Evolutionary conservation across 345 rosid genomes (phyloP).

Genomic region (Carallia brachiata): DNA sequence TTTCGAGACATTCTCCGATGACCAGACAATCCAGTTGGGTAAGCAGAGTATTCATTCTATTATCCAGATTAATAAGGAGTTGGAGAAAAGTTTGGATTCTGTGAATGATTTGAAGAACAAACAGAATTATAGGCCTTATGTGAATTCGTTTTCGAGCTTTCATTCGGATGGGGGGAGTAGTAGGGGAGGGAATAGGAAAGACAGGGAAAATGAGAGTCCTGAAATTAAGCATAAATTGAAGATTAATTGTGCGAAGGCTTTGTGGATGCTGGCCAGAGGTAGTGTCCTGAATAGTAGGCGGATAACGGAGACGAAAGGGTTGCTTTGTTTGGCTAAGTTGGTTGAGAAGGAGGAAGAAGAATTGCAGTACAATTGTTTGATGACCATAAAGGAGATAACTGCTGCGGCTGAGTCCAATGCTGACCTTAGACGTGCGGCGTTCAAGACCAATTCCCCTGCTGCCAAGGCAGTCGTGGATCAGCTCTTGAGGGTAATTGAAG

Average conservation of each 20-base stretch:
- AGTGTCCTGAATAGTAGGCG: slow-evolving; percentile 68
- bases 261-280: slow-evolving; percentile 82
- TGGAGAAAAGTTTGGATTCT: slow-evolving; percentile 30
- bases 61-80: slow-evolving; percentile 70
- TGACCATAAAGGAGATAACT: slow-evolving; percentile 83
- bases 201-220: slow-evolving; percentile 67
- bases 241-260: slow-evolving; percentile 60
- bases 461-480: slow-evolving; percentile 89
- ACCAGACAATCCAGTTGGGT: slow-evolving; percentile 34
- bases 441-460: slow-evolving; percentile 80
- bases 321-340: slow-evolving; percentile 83
- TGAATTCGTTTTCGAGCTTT: slow-evolving; percentile 41
- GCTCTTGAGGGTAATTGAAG: slow-evolving; percentile 58
- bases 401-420: slow-evolving; percentile 66
- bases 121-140: slow-evolving; percentile 32
- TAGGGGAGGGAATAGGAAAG: slow-evolving; percentile 47
- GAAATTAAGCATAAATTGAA: slow-evolving; percentile 66
- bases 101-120: slow-evolving; percentile 20
- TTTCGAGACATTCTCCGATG: slow-evolving; percentile 59
- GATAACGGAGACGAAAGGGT: slow-evolving; percentile 86
- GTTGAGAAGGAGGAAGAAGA: slow-evolving; percentile 69
- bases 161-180: slow-evolving; percentile 35
- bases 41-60: slow-evolving; percentile 72
- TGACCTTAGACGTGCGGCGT: slow-evolving; percentile 78
- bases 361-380: slow-evolving; percentile 70